Conservation (phyloP, 805 yeast genomes). For the Myxozyma neglecta region DNA sequence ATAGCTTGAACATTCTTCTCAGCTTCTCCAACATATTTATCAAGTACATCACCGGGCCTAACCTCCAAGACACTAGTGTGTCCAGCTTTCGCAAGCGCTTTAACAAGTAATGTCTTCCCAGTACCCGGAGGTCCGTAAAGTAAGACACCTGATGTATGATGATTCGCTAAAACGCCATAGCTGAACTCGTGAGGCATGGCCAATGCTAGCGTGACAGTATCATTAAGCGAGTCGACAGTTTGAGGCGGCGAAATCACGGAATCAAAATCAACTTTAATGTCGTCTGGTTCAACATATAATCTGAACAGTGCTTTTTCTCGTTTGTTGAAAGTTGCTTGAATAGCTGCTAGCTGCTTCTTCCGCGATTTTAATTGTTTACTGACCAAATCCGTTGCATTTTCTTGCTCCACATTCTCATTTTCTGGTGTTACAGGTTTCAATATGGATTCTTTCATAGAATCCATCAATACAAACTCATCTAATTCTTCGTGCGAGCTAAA, state of each 20-base stretch:
- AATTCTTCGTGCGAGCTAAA: conserved; percentile 10
- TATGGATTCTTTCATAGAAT: background rate
- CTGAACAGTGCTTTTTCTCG: conserved; percentile 19
- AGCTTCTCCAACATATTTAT: conserved; percentile 95
- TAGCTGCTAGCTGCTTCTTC: conserved; percentile 1
- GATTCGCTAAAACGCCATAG: conserved; percentile 26
- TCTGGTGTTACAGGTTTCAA: background rate
- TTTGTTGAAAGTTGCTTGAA: conserved; percentile 14
- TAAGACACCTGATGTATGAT: conserved; percentile 77
- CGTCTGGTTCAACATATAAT: conserved; percentile 21
- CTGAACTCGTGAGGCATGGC: conserved; percentile 29
- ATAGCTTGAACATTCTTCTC: conserved; percentile 94
- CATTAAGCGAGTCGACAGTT: conserved; percentile 24
- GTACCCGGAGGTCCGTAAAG: conserved; percentile 99
- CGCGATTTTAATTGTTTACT: conserved; percentile 6
- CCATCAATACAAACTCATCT: background rate
- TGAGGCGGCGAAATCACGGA: conserved; percentile 19
- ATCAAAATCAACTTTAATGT: conserved; percentile 17
- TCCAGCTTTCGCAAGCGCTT: conserved; percentile 96
- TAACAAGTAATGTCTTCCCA: conserved; percentile 92
- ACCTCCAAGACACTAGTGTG: conserved; percentile 96
- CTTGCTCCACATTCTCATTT: background rate
- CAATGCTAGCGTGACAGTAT: conserved; percentile 21
- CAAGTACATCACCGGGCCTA: conserved; percentile 97
- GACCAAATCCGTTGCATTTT: conserved; percentile 3